A percentile compares a stretch with the other conserved stretches of the same genome.
Conservation (phyloP, 805 yeast genomes). For the Candida dendrica region DNA sequence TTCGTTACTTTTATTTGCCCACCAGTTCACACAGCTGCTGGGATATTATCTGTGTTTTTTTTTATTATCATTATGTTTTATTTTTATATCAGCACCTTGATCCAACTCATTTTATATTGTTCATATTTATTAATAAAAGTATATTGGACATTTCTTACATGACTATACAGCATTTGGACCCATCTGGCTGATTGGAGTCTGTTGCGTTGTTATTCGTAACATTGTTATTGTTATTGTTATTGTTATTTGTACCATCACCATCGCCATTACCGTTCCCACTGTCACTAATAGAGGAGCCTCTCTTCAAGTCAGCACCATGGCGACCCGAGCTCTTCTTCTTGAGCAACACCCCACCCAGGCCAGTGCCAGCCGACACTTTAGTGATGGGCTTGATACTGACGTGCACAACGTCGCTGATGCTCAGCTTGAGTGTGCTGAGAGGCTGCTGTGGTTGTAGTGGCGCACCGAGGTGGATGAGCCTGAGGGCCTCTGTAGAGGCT, state of each 20-base stretch:
- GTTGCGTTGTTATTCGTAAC: not conserved
- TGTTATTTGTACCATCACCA: conserved; percentile 25
- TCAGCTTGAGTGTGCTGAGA: conserved; percentile 11
- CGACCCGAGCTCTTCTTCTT: no score
- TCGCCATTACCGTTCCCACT: no score
- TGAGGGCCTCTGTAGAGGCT: conserved; percentile 4
- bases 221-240: not conserved
- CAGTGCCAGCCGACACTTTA: not conserved
- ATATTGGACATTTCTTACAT: not conserved
- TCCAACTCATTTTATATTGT: no score
- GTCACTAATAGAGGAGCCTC: no score
- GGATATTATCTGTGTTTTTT: no score
- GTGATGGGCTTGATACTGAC: conserved; percentile 21
- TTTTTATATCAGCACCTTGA: no score
- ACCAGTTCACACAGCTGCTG: no score
- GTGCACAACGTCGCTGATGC: conserved; percentile 21
- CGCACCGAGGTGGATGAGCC: conserved; percentile 25
- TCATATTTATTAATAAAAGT: no score
- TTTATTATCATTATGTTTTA: no score
- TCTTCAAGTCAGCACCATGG: no score
- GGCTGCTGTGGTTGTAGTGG: conserved; percentile 13
- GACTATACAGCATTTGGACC: not conserved
- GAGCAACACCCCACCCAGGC: no score
- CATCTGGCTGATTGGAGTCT: not conserved
- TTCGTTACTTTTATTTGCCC: no score